Percentiles rank a stretch among this genome's conserved stretches.
Conservation (phyloP, 2,329 filamentous ascomycete genomes). For the Penicillium occitanis region DNA sequence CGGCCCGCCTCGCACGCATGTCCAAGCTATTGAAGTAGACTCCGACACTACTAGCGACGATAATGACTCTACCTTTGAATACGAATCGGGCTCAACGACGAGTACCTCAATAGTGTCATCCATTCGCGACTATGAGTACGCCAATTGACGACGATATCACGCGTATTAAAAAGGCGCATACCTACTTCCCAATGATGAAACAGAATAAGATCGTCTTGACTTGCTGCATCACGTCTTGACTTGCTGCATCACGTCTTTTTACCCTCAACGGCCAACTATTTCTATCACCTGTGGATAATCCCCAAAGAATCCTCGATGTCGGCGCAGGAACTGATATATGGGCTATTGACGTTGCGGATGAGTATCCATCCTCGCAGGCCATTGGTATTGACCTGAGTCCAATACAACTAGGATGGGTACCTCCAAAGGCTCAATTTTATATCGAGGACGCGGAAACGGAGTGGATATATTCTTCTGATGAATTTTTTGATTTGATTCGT, state of each 20-base stretch:
- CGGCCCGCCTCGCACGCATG: background rate
- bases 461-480: conserved; percentile 18
- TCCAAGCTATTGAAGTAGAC: conserved; percentile 13
- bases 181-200: conserved; percentile 35
- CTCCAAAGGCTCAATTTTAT: conserved; percentile 21
- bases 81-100: background rate
- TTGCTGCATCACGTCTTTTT: conserved; percentile 28
- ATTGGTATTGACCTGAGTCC: conserved; percentile 17
- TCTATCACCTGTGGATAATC: conserved; percentile 21
- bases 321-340: conserved; percentile 16
- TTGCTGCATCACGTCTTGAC: conserved; percentile 30
- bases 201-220: conserved; percentile 35
- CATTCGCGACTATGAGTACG: conserved; percentile 5
- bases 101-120: conserved; percentile 12
- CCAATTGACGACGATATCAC: background rate
- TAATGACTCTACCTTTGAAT: conserved; percentile 7
- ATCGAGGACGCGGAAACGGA: conserved; percentile 19
- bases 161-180: background rate
- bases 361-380: conserved; percentile 25
- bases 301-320: conserved; percentile 13
- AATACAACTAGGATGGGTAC: conserved; percentile 23
- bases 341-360: conserved; percentile 20
- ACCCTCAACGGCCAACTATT: conserved; percentile 21
- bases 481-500: conserved; percentile 22
- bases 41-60: conserved; percentile 6